Evolutionary conservation across 371 early-diverging fungal species (phyloP).

Genomic region (Actinomortierella wolfii): DNA sequence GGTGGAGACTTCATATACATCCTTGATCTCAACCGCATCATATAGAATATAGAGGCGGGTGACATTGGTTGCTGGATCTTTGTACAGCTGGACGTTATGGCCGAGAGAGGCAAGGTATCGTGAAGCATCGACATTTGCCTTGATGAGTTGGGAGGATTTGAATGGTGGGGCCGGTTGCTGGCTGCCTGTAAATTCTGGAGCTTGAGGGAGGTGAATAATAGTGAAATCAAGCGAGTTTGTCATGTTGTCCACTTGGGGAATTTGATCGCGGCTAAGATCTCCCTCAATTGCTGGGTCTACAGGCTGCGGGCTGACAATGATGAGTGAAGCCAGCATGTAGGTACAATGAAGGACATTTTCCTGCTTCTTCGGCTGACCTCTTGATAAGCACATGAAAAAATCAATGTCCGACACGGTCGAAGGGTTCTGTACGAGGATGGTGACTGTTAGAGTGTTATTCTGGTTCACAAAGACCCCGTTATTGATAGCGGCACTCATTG

Average conservation of each 20-base stretch:
- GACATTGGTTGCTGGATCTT: background rate
- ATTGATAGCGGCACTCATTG: conserved; percentile 8
- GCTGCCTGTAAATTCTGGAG: too few relatives aligned
- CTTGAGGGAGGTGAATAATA: background rate
- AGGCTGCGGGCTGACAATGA: conserved; percentile 2
- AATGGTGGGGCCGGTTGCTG: background rate
- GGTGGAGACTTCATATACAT: conserved; percentile 7
- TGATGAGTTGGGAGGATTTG: background rate
- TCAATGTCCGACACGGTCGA: conserved; percentile 3
- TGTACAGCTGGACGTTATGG: conserved; percentile 3
- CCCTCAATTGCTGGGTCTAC: background rate
- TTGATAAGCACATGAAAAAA: conserved; percentile 1
- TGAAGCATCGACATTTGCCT: conserved; percentile 7
- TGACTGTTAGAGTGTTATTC: background rate
- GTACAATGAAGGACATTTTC: conserved; percentile 8
- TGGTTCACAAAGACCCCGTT: background rate
- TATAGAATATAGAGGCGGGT: conserved; percentile 2
- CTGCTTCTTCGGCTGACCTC: background rate
- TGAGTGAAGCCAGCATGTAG: background rate
- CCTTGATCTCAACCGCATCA: conserved; percentile 2
- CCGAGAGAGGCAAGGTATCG: conserved; percentile 9
- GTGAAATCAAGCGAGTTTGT: conserved; percentile 2
- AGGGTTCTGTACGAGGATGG: background rate
- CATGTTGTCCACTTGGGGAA: background rate
- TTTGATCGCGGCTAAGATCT: background rate